Base-by-base conservation (phyloP, 2,329 filamentous ascomycete genomes). In the Thielaviopsis ethacetica region DNA sequence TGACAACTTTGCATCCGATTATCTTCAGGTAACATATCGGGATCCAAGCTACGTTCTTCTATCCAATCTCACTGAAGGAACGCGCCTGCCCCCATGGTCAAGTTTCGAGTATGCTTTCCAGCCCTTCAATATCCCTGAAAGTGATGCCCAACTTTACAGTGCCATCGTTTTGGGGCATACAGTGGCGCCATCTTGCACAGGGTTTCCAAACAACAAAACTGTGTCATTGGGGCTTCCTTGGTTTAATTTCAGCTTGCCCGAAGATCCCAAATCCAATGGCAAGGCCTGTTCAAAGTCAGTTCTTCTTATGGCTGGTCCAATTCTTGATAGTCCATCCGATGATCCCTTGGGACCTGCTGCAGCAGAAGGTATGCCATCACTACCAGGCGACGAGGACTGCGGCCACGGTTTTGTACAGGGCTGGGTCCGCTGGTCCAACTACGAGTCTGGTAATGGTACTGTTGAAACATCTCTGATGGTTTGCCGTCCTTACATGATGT, bases 81-180 rank as follows among this genome's bases (percentile, higher is more conserved):
- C 75, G 0, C 62, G 69, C 0, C 65, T 82, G 0, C 75, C 78
- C 0, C 64, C 76, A 0, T 83, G 81, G 80, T 70, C 74, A 0
- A 72, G 76, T 0, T 26, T 66, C 0, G 63, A 70, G 0, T 71
- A 70, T 13, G 75, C 72, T 10, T 83, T 81, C 52, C 60, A 80
- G 0, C 76, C 77, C 0, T 71, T 78, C 26, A 17, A 62, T 0
- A 1, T 68, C 2, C 17, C 44, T 1, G 1, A 19, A n/a, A n/a
- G n/a, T n/a, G n/a, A n/a, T n/a, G n/a, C n/a, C n/a, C n/a, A n/a
- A n/a, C n/a, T n/a, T n/a, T 57, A 30, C 15, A 60, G 24, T 7
- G 30, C 15, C 3, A 51, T 24, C 22, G 54, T 60, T 47, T 24
- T 27, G n/a, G n/a, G n/a, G n/a, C n/a, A n/a, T n/a, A n/a, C n/a